A percentile compares a stretch with the other conserved stretches of the same genome.
Conservation (phyloP, 371 early-diverging fungal genomes). For the Mucor indicus region DNA sequence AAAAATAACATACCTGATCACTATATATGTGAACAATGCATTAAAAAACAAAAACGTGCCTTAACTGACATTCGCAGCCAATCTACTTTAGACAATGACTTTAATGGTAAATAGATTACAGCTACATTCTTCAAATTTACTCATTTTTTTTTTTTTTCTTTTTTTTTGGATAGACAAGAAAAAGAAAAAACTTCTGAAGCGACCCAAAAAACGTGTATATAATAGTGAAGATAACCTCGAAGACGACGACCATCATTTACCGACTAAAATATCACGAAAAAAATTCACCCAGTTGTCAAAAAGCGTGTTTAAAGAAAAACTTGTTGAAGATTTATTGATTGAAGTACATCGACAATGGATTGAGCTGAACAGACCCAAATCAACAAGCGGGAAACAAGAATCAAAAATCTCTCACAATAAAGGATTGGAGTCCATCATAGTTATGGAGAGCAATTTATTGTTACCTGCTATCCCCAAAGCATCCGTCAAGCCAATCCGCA, state of each 20-base stretch:
- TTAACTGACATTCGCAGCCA: no score
- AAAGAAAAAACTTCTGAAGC: slow-evolving; percentile 1
- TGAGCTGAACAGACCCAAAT: slow-evolving; percentile 13
- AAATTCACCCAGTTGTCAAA: slow-evolving; percentile 3
- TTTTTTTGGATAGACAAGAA: background rate
- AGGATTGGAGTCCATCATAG: slow-evolving; percentile 13
- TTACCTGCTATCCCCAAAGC: slow-evolving; percentile 19
- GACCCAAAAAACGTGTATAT: background rate
- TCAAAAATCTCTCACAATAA: background rate
- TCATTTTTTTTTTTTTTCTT: background rate
- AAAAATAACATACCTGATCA: slow-evolving; percentile 38
- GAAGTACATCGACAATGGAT: slow-evolving; percentile 21
- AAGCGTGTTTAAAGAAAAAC: slow-evolving; percentile 8
- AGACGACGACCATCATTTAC: background rate
- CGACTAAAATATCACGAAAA: background rate
- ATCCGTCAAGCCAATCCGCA: slow-evolving; percentile 14
- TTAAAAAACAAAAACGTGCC: slow-evolving; percentile 1
- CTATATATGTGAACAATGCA: slow-evolving; percentile 5
- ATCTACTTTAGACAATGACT: no score
- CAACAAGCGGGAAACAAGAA: slow-evolving; percentile 9
- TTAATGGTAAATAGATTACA: no score
- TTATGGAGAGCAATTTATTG: slow-evolving; percentile 18
- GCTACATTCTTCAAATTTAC: background rate
- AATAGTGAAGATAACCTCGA: slow-evolving; percentile 3
- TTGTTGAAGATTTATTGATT: slow-evolving; percentile 8